Evolutionary conservation across 768 basidiomycete genomes (phyloP), one percentile per base, ranked within the genome.

Genomic region (Naganishia friedmannii): DNA sequence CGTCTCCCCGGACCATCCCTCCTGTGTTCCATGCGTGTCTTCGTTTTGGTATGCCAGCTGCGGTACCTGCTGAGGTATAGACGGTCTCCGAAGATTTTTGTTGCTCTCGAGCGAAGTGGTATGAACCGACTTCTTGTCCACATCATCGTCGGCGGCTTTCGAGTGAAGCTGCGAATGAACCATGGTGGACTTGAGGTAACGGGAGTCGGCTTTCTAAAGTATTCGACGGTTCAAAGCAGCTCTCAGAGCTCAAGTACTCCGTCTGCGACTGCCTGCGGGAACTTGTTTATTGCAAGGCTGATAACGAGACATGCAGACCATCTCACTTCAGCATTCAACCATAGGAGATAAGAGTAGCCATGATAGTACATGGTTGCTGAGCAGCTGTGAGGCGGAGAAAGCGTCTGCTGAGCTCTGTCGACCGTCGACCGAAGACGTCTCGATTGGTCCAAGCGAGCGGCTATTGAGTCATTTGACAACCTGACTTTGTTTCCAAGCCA

Each of bases 1-100:
- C 4, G 60, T 21, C 29, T 63, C 60, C 23, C 60, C 60, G 4
- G 39, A n/a, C 60, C 60, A 63, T 12, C n/a, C 21, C 17, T 63
- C 42, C 21, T 45, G 23, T 29, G 37, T 42, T 0, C 4, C 60
- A 7, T 15, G 42, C 15, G 23, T 29, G 34, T 13, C n/a, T 42
- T 42, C 60, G 13, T 63, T 28, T 29, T 45, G 60, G 37, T 63
- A 42, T 42, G 60, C 21, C 42, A 42, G 42, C 6, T 42, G 39
- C n/a, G 60, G 60, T 26, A 63, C 0, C 42, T 19, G 42, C 10
- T 42, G 39, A n/a, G 60, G 60, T 42, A 63, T 45, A 6, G 60
- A 45, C 2, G 60, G 17, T 37, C 57, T 32, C 32, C 57, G 31
- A 37, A 34, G 31, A 37, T 37, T 34, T 37, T 58, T 39, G 57